These are phyloP conservation scores for Paraconiothyrium sp. DNA, from an alignment of 2,329 filamentous ascomycete genomes.

Conservation along the genomic window DNA sequence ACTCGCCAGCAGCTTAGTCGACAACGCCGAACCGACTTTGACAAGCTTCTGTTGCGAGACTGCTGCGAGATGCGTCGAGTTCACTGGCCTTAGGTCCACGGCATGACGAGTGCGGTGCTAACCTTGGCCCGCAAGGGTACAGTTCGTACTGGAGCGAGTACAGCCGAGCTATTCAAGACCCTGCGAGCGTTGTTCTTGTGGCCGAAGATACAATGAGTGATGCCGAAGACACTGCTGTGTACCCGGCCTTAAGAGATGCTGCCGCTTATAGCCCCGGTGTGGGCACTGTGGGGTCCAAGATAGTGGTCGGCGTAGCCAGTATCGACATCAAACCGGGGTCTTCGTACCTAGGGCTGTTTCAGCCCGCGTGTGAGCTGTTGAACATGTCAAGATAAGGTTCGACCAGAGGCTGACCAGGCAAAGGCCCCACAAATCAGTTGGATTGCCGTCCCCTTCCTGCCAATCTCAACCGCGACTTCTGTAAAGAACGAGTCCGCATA, in stretches of 20 bases:
- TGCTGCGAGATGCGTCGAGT: neutral
- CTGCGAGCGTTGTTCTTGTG: constrained; percentile 27
- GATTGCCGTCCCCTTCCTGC: neutral
- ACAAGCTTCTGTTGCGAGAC: neutral
- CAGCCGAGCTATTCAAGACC: constrained; percentile 25
- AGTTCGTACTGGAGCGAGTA: constrained; percentile 31
- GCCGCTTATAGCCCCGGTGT: constrained; percentile 18
- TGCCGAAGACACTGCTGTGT: constrained; percentile 27
- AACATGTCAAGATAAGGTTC: constrained; percentile 13
- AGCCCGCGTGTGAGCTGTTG: constrained; percentile 30
- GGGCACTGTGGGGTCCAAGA: constrained; percentile 13
- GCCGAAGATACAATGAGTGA: constrained; percentile 27
- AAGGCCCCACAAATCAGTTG: constrained; percentile 17
- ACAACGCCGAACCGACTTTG: too few species aligned
- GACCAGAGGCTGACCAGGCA: constrained; percentile 18
- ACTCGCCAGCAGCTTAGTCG: neutral
- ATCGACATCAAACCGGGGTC: constrained; percentile 34
- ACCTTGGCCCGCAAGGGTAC: constrained; percentile 5
- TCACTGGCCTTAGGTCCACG: neutral
- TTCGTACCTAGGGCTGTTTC: constrained; percentile 28
- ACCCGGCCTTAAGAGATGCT: constrained; percentile 29
- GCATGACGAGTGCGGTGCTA: neutral
- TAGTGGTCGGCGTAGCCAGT: constrained; percentile 39
- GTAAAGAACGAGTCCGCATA: constrained; percentile 23
- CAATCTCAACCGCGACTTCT: constrained; percentile 31